A percentile compares a stretch with the other conserved stretches of the same genome.
Evolutionary conservation across 345 rosid genomes (phyloP).

Genomic region (Citrus reticulata): DNA sequence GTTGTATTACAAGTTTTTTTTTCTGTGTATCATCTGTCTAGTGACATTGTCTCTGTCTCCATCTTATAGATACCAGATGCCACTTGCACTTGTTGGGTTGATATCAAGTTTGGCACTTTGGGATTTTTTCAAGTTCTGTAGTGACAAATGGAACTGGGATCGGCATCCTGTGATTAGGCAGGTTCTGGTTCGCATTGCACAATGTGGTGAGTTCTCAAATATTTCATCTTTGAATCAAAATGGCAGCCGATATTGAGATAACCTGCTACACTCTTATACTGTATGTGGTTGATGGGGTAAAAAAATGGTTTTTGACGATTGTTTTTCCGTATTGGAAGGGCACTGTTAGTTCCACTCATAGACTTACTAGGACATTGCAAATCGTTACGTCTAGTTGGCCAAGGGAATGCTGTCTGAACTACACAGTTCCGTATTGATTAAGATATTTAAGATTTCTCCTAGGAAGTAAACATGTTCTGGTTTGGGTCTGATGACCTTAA

Average conservation of each 20-base stretch:
- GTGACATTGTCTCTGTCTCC: neutral
- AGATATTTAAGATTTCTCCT: neutral
- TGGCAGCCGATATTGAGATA: neutral
- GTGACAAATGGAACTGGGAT: constrained; percentile 69
- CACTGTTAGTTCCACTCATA: neutral
- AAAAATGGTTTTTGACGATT: neutral
- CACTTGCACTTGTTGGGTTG: constrained; percentile 80
- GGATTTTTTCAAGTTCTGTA: constrained; percentile 74
- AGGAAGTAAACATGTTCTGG: neutral
- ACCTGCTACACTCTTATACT: neutral
- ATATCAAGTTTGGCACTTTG: constrained; percentile 79
- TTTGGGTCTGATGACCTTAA: neutral
- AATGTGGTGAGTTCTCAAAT: constrained; percentile 56
- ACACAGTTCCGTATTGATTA: neutral
- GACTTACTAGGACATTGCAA: neutral
- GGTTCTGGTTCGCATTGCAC: constrained; percentile 56
- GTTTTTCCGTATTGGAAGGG: neutral
- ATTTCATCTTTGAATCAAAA: neutral
- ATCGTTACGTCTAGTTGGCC: neutral
- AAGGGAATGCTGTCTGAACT: neutral
- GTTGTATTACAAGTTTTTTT: neutral
- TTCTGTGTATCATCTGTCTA: neutral
- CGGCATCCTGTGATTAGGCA: constrained; percentile 44
- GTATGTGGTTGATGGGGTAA: neutral
- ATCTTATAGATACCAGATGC: constrained; percentile 80